Conservation (phyloP, 75 land plant species). For the Isoetes taiwanensis region DNA sequence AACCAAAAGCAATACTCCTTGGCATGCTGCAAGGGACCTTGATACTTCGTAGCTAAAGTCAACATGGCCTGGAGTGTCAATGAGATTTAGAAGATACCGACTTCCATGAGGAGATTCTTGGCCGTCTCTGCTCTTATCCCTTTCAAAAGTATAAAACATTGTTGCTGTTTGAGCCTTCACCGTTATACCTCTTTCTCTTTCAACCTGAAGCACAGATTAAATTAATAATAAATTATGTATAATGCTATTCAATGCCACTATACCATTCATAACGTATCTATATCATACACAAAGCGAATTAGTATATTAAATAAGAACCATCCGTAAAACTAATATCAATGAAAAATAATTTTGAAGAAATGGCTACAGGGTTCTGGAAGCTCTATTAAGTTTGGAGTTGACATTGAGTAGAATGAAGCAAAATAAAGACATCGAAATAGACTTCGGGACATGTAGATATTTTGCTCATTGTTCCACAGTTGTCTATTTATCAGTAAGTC, state of each 20-base stretch:
- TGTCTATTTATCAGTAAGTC: no score
- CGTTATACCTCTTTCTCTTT: constrained; percentile 94
- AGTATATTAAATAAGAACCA: no score
- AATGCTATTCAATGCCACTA: background rate
- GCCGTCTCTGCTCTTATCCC: constrained; percentile 6
- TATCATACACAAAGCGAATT: background rate
- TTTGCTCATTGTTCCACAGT: no score
- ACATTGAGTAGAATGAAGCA: no score
- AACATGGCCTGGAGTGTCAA: constrained; percentile 98
- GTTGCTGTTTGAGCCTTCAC: constrained; percentile 99
- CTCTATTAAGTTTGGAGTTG: no score
- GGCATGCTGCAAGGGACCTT: constrained; percentile 94
- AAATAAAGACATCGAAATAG: no score
- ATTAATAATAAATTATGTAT: background rate
- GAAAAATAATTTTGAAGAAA: no score
- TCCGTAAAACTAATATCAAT: no score
- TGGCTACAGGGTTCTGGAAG: no score
- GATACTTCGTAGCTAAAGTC: constrained; percentile 99
- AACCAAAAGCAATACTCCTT: constrained; percentile 90
- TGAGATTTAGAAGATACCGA: constrained; percentile 56
- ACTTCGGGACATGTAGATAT: no score
- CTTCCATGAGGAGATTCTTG: background rate
- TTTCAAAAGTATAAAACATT: constrained; percentile 51
- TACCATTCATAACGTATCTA: background rate
- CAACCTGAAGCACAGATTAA: constrained; percentile 43